Evolutionary conservation across 768 basidiomycete species (phyloP).

Genomic region (Glaciozyma martinii): DNA sequence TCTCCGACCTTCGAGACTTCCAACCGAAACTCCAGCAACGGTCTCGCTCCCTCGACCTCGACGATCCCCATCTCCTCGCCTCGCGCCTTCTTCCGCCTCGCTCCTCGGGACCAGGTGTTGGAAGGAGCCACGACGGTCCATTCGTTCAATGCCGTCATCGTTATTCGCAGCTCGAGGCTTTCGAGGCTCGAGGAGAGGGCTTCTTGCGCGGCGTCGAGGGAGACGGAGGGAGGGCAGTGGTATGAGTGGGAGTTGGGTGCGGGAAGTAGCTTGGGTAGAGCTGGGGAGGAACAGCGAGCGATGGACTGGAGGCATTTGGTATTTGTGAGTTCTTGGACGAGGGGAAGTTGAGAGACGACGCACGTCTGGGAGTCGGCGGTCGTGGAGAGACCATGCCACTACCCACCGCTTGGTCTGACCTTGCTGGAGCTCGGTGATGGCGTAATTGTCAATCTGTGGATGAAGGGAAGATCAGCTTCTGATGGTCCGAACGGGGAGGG

Average conservation of each 20-base stretch:
- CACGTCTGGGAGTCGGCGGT: constrained; percentile 66
- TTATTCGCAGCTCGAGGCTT: background rate
- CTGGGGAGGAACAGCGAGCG: background rate
- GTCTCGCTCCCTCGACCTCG: background rate
- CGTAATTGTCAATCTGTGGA: constrained; percentile 72
- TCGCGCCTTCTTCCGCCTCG: background rate
- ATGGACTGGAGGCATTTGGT: background rate
- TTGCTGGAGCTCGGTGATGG: constrained; percentile 70
- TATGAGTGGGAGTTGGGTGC: background rate
- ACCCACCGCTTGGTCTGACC: constrained; percentile 89
- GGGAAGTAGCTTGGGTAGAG: constrained; percentile 3
- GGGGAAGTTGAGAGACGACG: constrained; percentile 46
- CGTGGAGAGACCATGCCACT: constrained; percentile 70
- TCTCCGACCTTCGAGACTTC: background rate
- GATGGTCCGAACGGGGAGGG: background rate
- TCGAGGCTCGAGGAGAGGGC: background rate
- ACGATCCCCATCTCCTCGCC: background rate
- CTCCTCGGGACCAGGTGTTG: background rate
- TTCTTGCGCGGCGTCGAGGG: background rate
- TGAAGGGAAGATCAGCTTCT: background rate
- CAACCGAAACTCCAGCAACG: background rate
- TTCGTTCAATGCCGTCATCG: background rate
- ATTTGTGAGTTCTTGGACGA: background rate
- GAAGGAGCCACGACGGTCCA: background rate
- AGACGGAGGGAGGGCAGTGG: background rate